Evolutionary conservation across 164 flowering plant species (phyloP).

Genomic region (Magnolia changhungtana): DNA sequence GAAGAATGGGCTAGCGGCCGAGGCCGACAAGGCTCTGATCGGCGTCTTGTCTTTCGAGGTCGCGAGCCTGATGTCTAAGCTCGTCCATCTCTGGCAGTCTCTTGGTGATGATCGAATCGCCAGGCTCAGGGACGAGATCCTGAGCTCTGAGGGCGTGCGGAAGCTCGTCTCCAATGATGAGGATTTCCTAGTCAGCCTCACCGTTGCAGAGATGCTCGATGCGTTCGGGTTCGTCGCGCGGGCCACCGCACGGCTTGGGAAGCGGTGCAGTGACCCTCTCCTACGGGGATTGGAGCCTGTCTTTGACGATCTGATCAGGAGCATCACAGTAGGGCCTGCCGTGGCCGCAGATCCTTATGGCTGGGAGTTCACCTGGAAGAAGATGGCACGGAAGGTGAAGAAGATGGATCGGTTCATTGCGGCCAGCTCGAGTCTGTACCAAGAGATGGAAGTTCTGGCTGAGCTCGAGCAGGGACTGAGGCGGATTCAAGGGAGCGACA

Average conservation of each 20-base stretch:
- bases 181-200: slow-evolving; percentile 43
- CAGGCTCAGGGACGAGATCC: slow-evolving; percentile 55
- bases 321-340: not conserved
- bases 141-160: slow-evolving; percentile 52
- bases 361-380: slow-evolving; percentile 58
- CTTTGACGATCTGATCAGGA: slow-evolving; percentile 44
- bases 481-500: slow-evolving; percentile 50
- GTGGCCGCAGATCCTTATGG: slow-evolving; percentile 32
- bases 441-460: slow-evolving; percentile 73
- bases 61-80: slow-evolving; percentile 80
- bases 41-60: slow-evolving; percentile 86
- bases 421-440: slow-evolving; percentile 56
- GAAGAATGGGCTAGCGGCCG: slow-evolving; percentile 20
- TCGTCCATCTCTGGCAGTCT: slow-evolving; percentile 70
- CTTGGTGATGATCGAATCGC: slow-evolving; percentile 59
- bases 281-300: slow-evolving; percentile 59
- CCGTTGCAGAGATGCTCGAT: slow-evolving; percentile 60
- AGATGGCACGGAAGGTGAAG: slow-evolving; percentile 82
- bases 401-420: slow-evolving; percentile 71
- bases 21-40: slow-evolving; percentile 40
- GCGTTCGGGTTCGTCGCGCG: slow-evolving; percentile 47
- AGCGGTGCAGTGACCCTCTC: slow-evolving; percentile 53
- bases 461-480: slow-evolving; percentile 71
- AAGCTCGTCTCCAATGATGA: slow-evolving; percentile 85
- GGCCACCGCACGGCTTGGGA: slow-evolving; percentile 62